These are phyloP conservation scores for Blepharisma japonicum DNA, from an alignment of 73 alveolate species.

Conservation along the genomic window DNA sequence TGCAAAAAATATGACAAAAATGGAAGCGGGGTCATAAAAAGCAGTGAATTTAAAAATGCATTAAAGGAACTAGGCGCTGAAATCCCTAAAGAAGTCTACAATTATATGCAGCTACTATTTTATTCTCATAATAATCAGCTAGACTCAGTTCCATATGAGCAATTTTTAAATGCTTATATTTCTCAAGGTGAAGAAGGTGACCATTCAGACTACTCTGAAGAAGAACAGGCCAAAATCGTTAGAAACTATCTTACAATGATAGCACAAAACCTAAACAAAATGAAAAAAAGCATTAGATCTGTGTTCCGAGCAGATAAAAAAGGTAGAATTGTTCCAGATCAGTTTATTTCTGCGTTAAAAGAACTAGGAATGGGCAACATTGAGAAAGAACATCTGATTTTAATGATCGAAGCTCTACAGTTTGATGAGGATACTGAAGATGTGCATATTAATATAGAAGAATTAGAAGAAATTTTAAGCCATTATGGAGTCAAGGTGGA, in stretches of 20 bases:
- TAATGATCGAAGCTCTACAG: conserved; percentile 25
- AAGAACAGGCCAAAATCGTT: conserved; percentile 21
- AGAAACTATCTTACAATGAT: conserved; percentile 5
- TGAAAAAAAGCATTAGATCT: not conserved
- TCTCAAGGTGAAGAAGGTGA: not conserved
- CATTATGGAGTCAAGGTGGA: conserved; percentile 15
- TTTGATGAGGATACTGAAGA: conserved; percentile 28
- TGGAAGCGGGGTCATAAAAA: not conserved
- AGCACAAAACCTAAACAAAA: not conserved
- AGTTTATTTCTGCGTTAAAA: not conserved
- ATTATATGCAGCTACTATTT: conserved; percentile 24
- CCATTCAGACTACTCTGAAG: not conserved
- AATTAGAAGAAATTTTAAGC: conserved; percentile 7
- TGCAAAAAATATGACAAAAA: conserved; percentile 18
- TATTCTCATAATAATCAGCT: conserved; percentile 6
- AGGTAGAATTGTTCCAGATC: not conserved
- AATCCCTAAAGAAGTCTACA: not conserved
- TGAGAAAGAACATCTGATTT: conserved; percentile 16
- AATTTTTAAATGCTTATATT: conserved; percentile 23
- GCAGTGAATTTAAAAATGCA: not conserved
- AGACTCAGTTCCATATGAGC: conserved; percentile 12
- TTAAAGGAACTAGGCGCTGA: not conserved
- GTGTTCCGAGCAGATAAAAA: not conserved
- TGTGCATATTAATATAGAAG: not conserved
- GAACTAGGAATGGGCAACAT: not conserved